These are phyloP conservation scores for Curvularia spicifera DNA, from an alignment of 2,329 filamentous ascomycete genomes.

Conservation along the genomic window DNA sequence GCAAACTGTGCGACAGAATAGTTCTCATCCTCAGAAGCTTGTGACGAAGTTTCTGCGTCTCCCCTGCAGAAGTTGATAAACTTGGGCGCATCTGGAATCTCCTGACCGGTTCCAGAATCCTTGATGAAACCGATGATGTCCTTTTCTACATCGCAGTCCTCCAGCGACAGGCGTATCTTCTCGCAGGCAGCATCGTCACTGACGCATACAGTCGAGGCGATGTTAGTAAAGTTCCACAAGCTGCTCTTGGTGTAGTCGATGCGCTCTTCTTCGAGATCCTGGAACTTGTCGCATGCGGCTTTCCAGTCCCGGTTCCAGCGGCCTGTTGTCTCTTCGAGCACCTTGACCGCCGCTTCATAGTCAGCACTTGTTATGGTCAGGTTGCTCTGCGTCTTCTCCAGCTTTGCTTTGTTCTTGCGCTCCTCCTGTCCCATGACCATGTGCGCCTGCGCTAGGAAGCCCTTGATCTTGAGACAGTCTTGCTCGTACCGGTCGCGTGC, in stretches of 20 bases:
- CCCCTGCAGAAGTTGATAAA: slow-evolving; percentile 99
- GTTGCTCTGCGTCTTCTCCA: slow-evolving; percentile 98
- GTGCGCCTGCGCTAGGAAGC: slow-evolving; percentile 95
- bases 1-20: slow-evolving; percentile 98
- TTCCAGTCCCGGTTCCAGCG: slow-evolving; percentile 99
- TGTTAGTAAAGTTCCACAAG: slow-evolving; percentile 96
- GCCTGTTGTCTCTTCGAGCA: slow-evolving; percentile 90
- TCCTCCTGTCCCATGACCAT: slow-evolving; percentile 99
- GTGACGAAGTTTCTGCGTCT: slow-evolving; percentile 81
- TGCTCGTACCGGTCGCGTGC: slow-evolving; percentile 95
- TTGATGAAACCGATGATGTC: slow-evolving; percentile 90
- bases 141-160: slow-evolving; percentile 95
- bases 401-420: slow-evolving; percentile 96
- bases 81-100: slow-evolving; percentile 94
- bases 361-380: slow-evolving; percentile 89
- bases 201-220: slow-evolving; percentile 95
- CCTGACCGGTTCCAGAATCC: slow-evolving; percentile 88
- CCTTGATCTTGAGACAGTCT: slow-evolving; percentile 97
- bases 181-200: slow-evolving; percentile 94
- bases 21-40: slow-evolving; percentile 81
- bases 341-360: slow-evolving; percentile 91
- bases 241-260: slow-evolving; percentile 98
- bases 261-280: slow-evolving; percentile 96
- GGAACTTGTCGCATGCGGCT: slow-evolving; percentile 94
- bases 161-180: slow-evolving; percentile 89